Evolutionary conservation across 495 filamentous ascomycete species (phyloP).

Genomic region (Penicillium soppii): DNA sequence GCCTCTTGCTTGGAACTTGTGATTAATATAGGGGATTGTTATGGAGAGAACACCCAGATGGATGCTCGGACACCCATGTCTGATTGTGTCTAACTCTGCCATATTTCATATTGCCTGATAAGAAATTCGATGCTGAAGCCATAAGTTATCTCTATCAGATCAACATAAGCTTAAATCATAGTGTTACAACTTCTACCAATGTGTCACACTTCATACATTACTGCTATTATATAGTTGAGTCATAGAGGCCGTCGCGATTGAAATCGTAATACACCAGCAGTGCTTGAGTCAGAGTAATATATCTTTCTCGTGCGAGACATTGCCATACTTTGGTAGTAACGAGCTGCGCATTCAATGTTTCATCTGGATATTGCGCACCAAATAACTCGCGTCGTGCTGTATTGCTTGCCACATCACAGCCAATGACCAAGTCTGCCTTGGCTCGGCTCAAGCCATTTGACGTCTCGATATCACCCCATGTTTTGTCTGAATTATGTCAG

Average conservation of each 20-base stretch:
- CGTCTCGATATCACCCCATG: constrained; percentile 52
- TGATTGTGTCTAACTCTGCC: no score
- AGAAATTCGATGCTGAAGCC: no score
- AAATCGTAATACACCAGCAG: constrained; percentile 57
- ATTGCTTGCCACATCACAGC: constrained; percentile 60
- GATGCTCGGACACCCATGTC: no score
- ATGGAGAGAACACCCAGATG: constrained; percentile 62
- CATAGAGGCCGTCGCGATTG: constrained; percentile 51
- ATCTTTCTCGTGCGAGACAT: not conserved
- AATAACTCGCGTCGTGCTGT: constrained; percentile 54
- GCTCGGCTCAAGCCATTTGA: constrained; percentile 36
- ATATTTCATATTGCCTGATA: no score
- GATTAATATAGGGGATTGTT: constrained; percentile 42
- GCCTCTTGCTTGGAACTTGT: constrained; percentile 21
- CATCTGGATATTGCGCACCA: constrained; percentile 56
- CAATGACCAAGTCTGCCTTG: constrained; percentile 57
- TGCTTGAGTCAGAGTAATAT: not conserved
- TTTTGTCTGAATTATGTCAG: constrained; percentile 49
- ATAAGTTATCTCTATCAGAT: no score
- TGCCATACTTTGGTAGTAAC: constrained; percentile 58
- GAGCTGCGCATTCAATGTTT: constrained; percentile 58
- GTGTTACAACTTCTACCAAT: no score
- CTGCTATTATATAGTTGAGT: no score
- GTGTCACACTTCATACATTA: no score
- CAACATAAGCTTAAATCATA: no score